phyloP scores from a whole-genome alignment of 2,329 filamentous ascomycete genomes.

The Fusarium concolor region DNA sequence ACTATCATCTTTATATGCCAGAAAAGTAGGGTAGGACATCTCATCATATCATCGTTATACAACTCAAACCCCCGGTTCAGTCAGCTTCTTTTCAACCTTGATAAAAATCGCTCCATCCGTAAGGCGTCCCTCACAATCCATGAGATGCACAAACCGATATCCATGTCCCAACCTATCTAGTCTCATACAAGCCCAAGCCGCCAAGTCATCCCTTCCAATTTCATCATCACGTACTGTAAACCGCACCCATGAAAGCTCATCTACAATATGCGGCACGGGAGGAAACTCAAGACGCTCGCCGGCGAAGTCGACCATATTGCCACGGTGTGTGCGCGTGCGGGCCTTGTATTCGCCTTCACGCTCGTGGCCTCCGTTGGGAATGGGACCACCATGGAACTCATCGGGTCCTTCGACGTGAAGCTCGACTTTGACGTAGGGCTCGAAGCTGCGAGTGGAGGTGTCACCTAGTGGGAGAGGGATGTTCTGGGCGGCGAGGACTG shows the following conservation, averaged over 20 bases:
- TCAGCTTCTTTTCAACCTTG: conserved; percentile 72
- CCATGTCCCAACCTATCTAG: conserved; percentile 83
- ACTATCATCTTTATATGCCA: neutral
- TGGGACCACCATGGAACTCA: conserved; percentile 53
- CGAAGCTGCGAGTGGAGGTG: conserved; percentile 67
- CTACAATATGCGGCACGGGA: conserved; percentile 66
- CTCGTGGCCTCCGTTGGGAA: conserved; percentile 55
- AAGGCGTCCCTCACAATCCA: conserved; percentile 74
- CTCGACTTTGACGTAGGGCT: conserved; percentile 86
- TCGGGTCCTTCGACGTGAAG: conserved; percentile 80
- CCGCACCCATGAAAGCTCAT: conserved; percentile 78
- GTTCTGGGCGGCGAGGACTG: conserved; percentile 80
- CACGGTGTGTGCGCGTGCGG: conserved; percentile 68
- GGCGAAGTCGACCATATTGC: conserved; percentile 72
- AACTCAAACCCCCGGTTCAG: conserved; percentile 22
- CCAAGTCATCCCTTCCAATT: conserved; percentile 79
- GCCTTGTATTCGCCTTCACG: conserved; percentile 65
- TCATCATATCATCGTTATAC: conserved; percentile 5
- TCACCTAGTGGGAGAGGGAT: conserved; percentile 72
- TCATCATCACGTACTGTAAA: conserved; percentile 93
- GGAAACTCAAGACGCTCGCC: conserved; percentile 69
- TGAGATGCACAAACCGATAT: conserved; percentile 80
- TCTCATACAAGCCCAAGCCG: conserved; percentile 89
- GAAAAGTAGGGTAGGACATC: neutral
- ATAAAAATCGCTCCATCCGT: conserved; percentile 79